Percentiles rank a stretch among this genome's conserved stretches.
phyloP scores from a whole-genome alignment of 2,329 filamentous ascomycete genomes.

The Reticulascus tulasneorum region DNA sequence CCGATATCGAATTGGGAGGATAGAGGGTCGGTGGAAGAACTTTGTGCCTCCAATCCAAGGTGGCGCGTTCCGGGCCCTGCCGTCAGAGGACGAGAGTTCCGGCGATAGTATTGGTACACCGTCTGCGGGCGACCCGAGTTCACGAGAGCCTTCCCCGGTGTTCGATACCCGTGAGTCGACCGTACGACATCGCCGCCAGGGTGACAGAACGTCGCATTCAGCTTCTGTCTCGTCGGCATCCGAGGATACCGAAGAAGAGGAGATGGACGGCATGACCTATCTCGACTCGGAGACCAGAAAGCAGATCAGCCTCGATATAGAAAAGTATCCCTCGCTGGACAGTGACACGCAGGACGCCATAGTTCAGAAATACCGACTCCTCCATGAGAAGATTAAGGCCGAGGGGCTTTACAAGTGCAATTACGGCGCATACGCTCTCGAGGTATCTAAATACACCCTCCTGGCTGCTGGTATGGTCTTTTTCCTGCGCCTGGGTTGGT shows the following conservation, averaged over 20 bases:
- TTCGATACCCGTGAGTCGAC: constrained; percentile 38
- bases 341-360: constrained; percentile 69
- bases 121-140: constrained; percentile 49
- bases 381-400: constrained; percentile 67
- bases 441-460: constrained; percentile 66
- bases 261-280: constrained; percentile 54
- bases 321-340: constrained; percentile 79
- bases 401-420: constrained; percentile 82
- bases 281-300: constrained; percentile 70
- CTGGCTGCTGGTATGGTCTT: constrained; percentile 61
- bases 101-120: constrained; percentile 15
- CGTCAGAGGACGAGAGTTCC: constrained; percentile 19
- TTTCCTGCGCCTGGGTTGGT: constrained; percentile 62
- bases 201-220: constrained; percentile 14
- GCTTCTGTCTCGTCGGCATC: constrained; percentile 60
- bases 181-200: constrained; percentile 25
- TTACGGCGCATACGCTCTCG: constrained; percentile 74
- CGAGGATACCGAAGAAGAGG: constrained; percentile 39
- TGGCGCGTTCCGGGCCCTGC: constrained; percentile 61
- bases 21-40: constrained; percentile 80
- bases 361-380: constrained; percentile 72
- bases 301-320: constrained; percentile 70
- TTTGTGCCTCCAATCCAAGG: constrained; percentile 91
- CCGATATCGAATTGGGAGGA: constrained; percentile 76
- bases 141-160: constrained; percentile 45